Evolutionary conservation across 2,329 filamentous ascomycete genomes (phyloP).

Genomic region (Talaromyces islandicus): DNA sequence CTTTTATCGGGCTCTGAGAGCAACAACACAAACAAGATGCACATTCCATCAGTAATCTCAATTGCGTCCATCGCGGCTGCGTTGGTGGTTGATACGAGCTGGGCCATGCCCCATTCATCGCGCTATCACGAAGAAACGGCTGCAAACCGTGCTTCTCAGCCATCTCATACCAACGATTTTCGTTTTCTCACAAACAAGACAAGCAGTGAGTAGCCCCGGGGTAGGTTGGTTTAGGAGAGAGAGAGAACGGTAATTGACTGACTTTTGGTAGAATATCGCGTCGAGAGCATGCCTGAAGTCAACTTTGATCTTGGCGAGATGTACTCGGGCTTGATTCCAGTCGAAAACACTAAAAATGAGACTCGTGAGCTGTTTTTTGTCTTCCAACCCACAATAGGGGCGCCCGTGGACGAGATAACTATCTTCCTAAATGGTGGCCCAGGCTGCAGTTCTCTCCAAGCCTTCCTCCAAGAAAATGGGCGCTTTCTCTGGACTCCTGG

Average conservation of each 20-base stretch:
- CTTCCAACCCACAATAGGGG: conserved; percentile 40
- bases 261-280: conserved; percentile 47
- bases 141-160: background rate
- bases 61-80: background rate
- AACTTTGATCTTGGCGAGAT: conserved; percentile 59
- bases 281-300: conserved; percentile 63
- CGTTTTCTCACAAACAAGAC: background rate
- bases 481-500: conserved; percentile 67
- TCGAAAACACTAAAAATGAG: conserved; percentile 41
- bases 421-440: conserved; percentile 49
- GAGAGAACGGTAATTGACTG: background rate
- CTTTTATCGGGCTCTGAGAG: background rate
- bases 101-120: background rate
- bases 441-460: conserved; percentile 55
- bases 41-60: background rate
- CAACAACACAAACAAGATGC: background rate
- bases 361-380: conserved; percentile 42
- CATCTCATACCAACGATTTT: background rate
- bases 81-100: background rate
- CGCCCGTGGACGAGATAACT: conserved; percentile 37
- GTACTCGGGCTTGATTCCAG: conserved; percentile 47
- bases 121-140: background rate
- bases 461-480: conserved; percentile 70
- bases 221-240: background rate
- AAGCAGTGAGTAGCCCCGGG: background rate